phyloP scores from a whole-genome alignment of 345 rosid species.

The Salix suchowensis region DNA sequence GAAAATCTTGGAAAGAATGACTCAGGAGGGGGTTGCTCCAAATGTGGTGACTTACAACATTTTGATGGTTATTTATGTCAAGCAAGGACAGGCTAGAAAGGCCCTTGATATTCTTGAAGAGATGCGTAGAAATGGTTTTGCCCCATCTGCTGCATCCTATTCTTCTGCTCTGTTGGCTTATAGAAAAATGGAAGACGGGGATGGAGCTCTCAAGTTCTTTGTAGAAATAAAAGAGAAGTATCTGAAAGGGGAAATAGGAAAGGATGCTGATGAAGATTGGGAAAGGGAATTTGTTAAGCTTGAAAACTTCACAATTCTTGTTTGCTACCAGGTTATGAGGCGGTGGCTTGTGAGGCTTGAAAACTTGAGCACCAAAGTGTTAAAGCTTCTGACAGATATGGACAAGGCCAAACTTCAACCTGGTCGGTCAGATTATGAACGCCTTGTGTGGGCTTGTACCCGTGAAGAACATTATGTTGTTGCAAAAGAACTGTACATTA shows the following conservation, averaged over 20 bases:
- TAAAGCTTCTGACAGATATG: conserved; percentile 65
- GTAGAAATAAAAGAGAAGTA: conserved; percentile 56
- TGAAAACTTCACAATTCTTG: conserved; percentile 55
- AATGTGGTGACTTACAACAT: conserved; percentile 72
- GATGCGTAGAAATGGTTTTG: conserved; percentile 51
- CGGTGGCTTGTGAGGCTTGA: conserved; percentile 66
- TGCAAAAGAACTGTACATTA: conserved; percentile 65
- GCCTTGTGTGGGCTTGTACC: conserved; percentile 89
- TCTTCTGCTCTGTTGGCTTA: conserved; percentile 73
- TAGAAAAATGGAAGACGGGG: conserved; percentile 73
- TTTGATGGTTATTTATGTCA: conserved; percentile 65
- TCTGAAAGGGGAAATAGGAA: conserved; percentile 51
- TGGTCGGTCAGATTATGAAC: conserved; percentile 59
- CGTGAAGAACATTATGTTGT: conserved; percentile 67
- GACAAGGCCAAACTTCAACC: conserved; percentile 54
- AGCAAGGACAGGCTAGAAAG: conserved; percentile 48
- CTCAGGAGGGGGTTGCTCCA: conserved; percentile 53
- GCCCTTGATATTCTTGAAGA: conserved; percentile 65
- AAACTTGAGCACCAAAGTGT: conserved; percentile 45
- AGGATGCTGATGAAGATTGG: conserved; percentile 45
- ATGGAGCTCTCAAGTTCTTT: conserved; percentile 70
- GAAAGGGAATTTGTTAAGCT: conserved; percentile 57
- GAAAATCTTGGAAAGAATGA: conserved; percentile 62
- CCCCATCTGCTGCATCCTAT: conserved; percentile 67
- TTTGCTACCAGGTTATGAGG: conserved; percentile 82